Percentiles rank a stretch among this genome's conserved stretches.
These are phyloP conservation scores for Termitomyces sp. DNA, from an alignment of 768 basidiomycete genomes.

Conservation along the genomic window DNA sequence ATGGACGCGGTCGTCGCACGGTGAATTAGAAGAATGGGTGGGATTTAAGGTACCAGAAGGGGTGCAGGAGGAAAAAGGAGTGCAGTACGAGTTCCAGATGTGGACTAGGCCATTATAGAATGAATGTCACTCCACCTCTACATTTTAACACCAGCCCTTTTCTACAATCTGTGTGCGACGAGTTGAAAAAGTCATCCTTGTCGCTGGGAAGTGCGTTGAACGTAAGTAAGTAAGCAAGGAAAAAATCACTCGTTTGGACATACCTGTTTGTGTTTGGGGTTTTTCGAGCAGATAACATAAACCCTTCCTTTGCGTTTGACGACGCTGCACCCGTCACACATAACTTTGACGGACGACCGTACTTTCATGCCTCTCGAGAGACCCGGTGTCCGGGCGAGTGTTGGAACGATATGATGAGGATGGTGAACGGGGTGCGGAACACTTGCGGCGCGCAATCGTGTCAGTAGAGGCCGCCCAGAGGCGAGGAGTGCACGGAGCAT, in stretches of 20 bases:
- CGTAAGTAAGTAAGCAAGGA: neutral
- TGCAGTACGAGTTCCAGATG: slow-evolving; percentile 93
- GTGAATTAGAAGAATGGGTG: slow-evolving; percentile 68
- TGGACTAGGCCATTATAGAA: slow-evolving; percentile 54
- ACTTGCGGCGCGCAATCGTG: slow-evolving; percentile 38
- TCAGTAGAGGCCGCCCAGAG: slow-evolving; percentile 55
- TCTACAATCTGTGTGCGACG: neutral
- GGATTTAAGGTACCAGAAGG: slow-evolving; percentile 76
- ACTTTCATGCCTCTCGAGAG: slow-evolving; percentile 91
- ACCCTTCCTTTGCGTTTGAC: slow-evolving; percentile 88
- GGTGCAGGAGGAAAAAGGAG: slow-evolving; percentile 73
- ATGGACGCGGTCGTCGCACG: slow-evolving; percentile 59
- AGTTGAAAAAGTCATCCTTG: slow-evolving; percentile 45
- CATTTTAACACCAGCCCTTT: neutral
- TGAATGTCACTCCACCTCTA: neutral
- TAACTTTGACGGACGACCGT: slow-evolving; percentile 85
- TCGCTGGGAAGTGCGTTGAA: slow-evolving; percentile 35
- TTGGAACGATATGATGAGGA: slow-evolving; percentile 20
- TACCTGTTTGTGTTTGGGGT: slow-evolving; percentile 98
- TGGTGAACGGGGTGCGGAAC: slow-evolving; percentile 24
- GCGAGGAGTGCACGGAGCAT: slow-evolving; percentile 67
- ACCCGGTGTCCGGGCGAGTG: slow-evolving; percentile 21
- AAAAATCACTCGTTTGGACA: slow-evolving; percentile 13
- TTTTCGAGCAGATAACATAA: slow-evolving; percentile 88
- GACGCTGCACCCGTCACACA: slow-evolving; percentile 91